Base-by-base conservation (phyloP, 176 grass and related monocot species). In the Calamus simplicifolius region DNA sequence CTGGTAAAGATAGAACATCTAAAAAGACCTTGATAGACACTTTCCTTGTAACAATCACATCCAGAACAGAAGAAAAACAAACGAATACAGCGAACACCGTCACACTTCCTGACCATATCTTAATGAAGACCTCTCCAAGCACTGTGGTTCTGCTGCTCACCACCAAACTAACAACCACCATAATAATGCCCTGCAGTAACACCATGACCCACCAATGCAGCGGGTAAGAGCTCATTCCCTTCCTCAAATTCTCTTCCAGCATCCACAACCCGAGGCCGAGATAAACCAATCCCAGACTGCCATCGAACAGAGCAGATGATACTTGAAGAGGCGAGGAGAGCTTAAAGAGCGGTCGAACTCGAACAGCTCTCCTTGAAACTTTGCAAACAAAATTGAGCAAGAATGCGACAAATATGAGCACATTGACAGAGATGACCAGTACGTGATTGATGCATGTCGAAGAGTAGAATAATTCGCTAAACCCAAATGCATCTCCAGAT, bases 381-480 rank as follows among this genome's bases (percentile, higher is more conserved):
- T 73, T 71, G 66, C 84, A 58, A 19, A 88, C 54, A 4, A 97
- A 38, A 18, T 82, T 66, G 50, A 82, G 10, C 6, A 63, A 27
- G 25, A 88, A 55, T 4, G 59, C 15, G 3, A 87, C 6, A 27
- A 68, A 16, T 3, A 97, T 16, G 29, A 75, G 21, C 4, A 23
- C 2, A 18, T 8, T 21, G 17, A 70, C 50, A 15, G 17, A 73
- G 29, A 60, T 51, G 51, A 35, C 65, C 19, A 82, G 8, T 14
- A 88, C 67, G 61, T 97, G 83, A 60, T 97, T 91, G 16, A 56
- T 56, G 73, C 92, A 97, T 54, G 84, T 80, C 27, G 87, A 91
- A 52, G 86, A 85, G 53, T 82, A 54, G 6, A 85, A 62, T 8
- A 78, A 19, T 56, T 49, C 66, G 5, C 17, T 18, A 4, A 82